Percentiles rank a stretch among this genome's conserved stretches.
Conservation (phyloP, 768 basidiomycete species). For the Inosperma sp. region DNA sequence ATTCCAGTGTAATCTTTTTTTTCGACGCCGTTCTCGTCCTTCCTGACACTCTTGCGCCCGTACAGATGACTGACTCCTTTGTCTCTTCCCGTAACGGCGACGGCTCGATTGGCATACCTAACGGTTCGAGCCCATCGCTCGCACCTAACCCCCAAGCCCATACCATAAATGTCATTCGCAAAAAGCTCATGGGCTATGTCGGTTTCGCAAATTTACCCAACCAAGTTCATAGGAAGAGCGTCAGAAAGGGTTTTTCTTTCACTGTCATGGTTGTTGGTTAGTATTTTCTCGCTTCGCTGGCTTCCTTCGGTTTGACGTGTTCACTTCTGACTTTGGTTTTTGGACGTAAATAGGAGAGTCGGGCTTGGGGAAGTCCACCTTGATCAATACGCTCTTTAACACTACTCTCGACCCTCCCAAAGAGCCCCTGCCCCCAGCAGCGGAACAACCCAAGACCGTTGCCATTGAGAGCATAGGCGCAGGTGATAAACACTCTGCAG, state of each 20-base stretch:
- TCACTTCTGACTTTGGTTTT: constrained; percentile 22
- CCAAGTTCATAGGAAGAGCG: constrained; percentile 98
- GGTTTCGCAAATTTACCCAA: constrained; percentile 98
- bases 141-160: constrained; percentile 34
- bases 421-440: constrained; percentile 75
- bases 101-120: constrained; percentile 54
- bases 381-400: constrained; percentile 98
- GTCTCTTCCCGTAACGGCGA: constrained; percentile 63
- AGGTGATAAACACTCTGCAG: constrained; percentile 50
- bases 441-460: constrained; percentile 88
- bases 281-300: constrained; percentile 32
- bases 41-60: constrained; percentile 19
- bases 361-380: constrained; percentile 96
- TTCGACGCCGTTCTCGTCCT: constrained; percentile 27
- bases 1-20: constrained; percentile 48
- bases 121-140: constrained; percentile 62
- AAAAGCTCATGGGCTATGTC: constrained; percentile 94
- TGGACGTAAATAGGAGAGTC: constrained; percentile 71
- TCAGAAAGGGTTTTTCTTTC: constrained; percentile 98
- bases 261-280: constrained; percentile 97
- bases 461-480: constrained; percentile 98
- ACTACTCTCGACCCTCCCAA: constrained; percentile 91
- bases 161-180: constrained; percentile 57
- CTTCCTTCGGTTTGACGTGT: constrained; percentile 20
- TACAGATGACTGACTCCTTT: constrained; percentile 73